Evolutionary conservation across 2,329 filamentous ascomycete species (phyloP).

Genomic region (Pseudogymnoascus sp.): DNA sequence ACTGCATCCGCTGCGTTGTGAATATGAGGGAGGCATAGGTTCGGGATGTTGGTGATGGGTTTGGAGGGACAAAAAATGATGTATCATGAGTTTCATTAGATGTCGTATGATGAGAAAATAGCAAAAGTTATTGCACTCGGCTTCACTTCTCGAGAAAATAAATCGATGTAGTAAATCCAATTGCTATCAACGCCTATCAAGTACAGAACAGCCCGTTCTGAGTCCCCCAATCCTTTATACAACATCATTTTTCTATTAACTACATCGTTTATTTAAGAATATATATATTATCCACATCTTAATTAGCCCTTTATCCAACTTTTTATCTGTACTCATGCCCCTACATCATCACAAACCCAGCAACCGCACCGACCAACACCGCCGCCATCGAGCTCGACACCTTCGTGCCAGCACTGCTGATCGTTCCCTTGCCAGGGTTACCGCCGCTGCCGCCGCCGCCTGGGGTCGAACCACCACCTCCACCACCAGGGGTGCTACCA

Average conservation of each 20-base stretch:
- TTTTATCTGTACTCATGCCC: background rate
- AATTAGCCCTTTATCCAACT: background rate
- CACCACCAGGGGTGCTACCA: background rate
- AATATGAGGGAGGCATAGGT: conserved; percentile 39
- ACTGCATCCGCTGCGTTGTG: conserved; percentile 94
- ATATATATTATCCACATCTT: background rate
- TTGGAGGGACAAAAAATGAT: background rate
- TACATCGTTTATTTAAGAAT: background rate
- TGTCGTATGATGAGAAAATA: background rate
- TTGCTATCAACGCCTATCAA: background rate
- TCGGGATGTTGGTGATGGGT: background rate
- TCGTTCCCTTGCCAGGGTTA: background rate
- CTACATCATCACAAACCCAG: background rate
- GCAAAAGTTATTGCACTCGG: background rate
- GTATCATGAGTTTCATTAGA: background rate
- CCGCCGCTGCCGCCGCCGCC: background rate
- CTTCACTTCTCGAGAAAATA: no score
- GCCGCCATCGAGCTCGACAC: background rate
- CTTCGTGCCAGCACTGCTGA: background rate
- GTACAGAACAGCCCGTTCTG: background rate
- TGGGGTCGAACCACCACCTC: no score
- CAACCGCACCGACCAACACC: background rate
- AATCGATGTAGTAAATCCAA: background rate
- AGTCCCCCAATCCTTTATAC: background rate
- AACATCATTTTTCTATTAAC: background rate